Percentiles rank a stretch among this genome's conserved stretches.
phyloP scores from a whole-genome alignment of 441 rosid species.

The Mallotus japonicus region DNA sequence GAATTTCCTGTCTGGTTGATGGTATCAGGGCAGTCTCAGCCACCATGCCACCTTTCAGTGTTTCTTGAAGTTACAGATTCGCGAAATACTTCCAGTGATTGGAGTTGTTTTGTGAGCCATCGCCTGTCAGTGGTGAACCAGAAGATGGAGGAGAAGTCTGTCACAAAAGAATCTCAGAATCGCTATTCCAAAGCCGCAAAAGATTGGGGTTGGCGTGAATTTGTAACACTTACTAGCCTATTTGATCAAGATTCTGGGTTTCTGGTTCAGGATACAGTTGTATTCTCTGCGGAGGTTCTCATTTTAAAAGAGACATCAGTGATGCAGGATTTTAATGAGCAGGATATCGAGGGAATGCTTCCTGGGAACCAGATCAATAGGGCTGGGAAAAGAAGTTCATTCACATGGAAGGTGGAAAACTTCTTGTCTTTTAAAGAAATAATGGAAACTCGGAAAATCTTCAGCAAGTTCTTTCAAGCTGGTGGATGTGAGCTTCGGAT shows the following conservation, averaged over 20 bases:
- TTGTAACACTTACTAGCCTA: constrained; percentile 95
- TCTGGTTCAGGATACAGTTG: constrained; percentile 92
- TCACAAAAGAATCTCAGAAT: constrained; percentile 95
- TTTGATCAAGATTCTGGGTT: constrained; percentile 99
- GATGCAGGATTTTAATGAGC: constrained; percentile 66
- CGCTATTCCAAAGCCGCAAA: constrained; percentile 99
- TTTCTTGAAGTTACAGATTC: constrained; percentile 99
- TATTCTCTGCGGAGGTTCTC: constrained; percentile 98
- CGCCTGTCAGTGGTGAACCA: constrained; percentile 94
- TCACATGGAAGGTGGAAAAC: constrained; percentile 99
- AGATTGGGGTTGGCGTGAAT: constrained; percentile 99
- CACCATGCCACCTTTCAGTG: constrained; percentile 99
- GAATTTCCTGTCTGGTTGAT: constrained; percentile 42
- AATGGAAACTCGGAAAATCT: constrained; percentile 95
- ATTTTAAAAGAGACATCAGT: constrained; percentile 91
- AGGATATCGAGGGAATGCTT: constrained; percentile 48
- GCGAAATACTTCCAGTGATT: constrained; percentile 78
- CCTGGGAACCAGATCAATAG: constrained; percentile 47
- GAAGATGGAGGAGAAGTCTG: constrained; percentile 88
- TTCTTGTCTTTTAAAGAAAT: constrained; percentile 92
- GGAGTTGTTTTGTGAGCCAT: constrained; percentile 99
- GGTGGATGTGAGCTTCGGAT: constrained; percentile 99
- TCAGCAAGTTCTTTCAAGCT: constrained; percentile 97
- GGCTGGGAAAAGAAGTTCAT: constrained; percentile 72
- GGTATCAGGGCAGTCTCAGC: constrained; percentile 99